These are phyloP conservation scores for Tetracentron sinense DNA, from an alignment of 164 flowering plant species.

Conservation along the genomic window DNA sequence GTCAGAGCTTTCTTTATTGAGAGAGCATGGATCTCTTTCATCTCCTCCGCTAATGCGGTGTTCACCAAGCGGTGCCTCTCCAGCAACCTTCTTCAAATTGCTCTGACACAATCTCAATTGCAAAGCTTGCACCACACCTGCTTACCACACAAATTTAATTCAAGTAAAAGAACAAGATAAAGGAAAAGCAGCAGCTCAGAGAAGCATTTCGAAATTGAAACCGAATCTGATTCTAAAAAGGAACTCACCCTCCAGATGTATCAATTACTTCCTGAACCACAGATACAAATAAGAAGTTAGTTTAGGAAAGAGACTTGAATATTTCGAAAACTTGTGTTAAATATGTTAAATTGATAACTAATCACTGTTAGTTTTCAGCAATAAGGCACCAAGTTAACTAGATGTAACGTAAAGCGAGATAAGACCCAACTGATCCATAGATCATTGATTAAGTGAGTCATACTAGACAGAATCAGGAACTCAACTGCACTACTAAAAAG, in stretches of 20 bases:
- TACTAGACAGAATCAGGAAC: not conserved
- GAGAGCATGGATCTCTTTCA: conserved; percentile 95
- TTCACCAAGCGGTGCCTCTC: conserved; percentile 92
- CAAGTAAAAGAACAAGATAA: not conserved
- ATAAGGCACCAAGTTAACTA: not conserved
- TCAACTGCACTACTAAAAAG: not conserved
- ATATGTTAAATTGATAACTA: too few species aligned
- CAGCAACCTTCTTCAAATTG: conserved; percentile 83
- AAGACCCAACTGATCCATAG: not conserved
- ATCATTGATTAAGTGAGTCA: not conserved
- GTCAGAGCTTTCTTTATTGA: conserved; percentile 84
- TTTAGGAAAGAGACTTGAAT: not conserved
- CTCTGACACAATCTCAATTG: conserved; percentile 73
- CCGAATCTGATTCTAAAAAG: not conserved
- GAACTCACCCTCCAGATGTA: conserved; percentile 92
- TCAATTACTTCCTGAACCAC: conserved; percentile 76
- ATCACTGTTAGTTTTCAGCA: too few species aligned
- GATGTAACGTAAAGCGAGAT: too few species aligned
- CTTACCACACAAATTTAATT: not conserved
- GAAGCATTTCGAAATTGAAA: not conserved
- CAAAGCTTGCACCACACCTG: conserved; percentile 95
- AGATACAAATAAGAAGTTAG: conserved; percentile 11
- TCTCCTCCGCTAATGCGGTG: conserved; percentile 72
- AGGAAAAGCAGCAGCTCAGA: not conserved
- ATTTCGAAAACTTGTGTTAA: too few species aligned